Evolutionary conservation across 495 filamentous ascomycete genomes (phyloP), one percentile per base, ranked within the genome.

Genomic region (Penicillium pancosmium): DNA sequence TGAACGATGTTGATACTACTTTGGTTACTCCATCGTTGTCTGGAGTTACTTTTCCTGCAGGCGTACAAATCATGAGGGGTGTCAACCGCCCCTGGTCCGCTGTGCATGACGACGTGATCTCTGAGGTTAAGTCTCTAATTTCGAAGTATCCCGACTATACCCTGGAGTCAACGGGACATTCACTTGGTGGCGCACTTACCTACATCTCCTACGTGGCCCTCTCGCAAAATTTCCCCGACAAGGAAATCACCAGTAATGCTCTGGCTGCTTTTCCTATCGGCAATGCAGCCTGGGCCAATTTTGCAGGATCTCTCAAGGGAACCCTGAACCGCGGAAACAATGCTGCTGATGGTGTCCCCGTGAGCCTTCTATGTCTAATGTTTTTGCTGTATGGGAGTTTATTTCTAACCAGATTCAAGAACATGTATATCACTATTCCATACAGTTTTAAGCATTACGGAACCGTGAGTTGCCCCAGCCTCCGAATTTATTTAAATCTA

Each of bases 241-340:
- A 66, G 54, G 9, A 52, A 15, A 51, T 73, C n/a, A 69, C 59
- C 3, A 70, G 72, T 55, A 70, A 67, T 67, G 70, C 72, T 0
- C 38, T 73, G 43, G 72, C 72, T 59, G 72, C 72, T 3, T 74
- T 68, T 21, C 72, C 72, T 7, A 74, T 74, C 53, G 72, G 72
- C 3, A 73, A 73, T 43, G 36, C 40, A n/a, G 70, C 61, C 3
- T 74, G 68, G 63, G 72, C 70, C 15, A 57, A 50, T 25, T 73
- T 70, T 60, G 72, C 62, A 6, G 23, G 54, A 4, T 60, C 62
- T 18, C 68, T 70, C 35, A 61, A 53, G 23, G 72, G 68, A 3
- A 71, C 70, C 0, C 34, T 74, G 48, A 62, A 67, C 44, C 65
- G 72, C 16, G 72, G 68, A 5, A 73, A 71, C 50, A 74, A 74